Evolutionary conservation across 495 filamentous ascomycete species (phyloP).

Genomic region (Penicillium lividum): DNA sequence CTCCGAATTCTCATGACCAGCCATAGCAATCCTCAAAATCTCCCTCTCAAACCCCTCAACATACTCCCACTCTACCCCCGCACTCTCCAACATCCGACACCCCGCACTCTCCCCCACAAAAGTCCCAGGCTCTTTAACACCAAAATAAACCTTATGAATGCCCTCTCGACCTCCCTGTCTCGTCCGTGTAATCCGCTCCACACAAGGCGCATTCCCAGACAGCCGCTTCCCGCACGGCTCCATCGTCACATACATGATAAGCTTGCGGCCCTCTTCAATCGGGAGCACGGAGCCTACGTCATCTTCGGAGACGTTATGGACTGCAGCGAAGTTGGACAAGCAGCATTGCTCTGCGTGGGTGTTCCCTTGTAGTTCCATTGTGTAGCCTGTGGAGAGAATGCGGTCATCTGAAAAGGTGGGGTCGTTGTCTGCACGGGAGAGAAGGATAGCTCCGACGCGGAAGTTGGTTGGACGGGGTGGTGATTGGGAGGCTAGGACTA

Average conservation of each 20-base stretch:
- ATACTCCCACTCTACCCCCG: constrained; percentile 71
- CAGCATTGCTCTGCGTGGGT: constrained; percentile 95
- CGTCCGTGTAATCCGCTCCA: constrained; percentile 72
- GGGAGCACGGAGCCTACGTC: constrained; percentile 58
- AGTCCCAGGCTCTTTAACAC: constrained; percentile 82
- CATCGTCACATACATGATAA: constrained; percentile 87
- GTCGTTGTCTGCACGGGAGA: constrained; percentile 51
- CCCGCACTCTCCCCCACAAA: constrained; percentile 85
- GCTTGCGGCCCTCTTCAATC: constrained; percentile 33
- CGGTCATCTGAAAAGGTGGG: constrained; percentile 43
- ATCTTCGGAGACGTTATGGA: constrained; percentile 54
- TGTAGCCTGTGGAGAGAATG: constrained; percentile 84
- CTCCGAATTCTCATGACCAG: constrained; percentile 64
- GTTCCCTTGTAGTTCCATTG: constrained; percentile 87
- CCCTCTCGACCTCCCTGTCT: constrained; percentile 40
- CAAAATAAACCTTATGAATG: constrained; percentile 81
- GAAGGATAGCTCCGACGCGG: constrained; percentile 83
- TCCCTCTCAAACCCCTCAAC: constrained; percentile 77
- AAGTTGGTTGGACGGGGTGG: constrained; percentile 88
- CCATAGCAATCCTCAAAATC: constrained; percentile 77
- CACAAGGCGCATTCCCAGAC: constrained; percentile 80
- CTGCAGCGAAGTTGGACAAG: constrained; percentile 69
- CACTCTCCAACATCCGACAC: constrained; percentile 64
- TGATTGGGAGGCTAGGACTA: constrained; percentile 72
- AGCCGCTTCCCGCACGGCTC: constrained; percentile 85